Evolutionary conservation across 2,329 filamentous ascomycete species (phyloP).

Genomic region (Cladophialophora carrionii): DNA sequence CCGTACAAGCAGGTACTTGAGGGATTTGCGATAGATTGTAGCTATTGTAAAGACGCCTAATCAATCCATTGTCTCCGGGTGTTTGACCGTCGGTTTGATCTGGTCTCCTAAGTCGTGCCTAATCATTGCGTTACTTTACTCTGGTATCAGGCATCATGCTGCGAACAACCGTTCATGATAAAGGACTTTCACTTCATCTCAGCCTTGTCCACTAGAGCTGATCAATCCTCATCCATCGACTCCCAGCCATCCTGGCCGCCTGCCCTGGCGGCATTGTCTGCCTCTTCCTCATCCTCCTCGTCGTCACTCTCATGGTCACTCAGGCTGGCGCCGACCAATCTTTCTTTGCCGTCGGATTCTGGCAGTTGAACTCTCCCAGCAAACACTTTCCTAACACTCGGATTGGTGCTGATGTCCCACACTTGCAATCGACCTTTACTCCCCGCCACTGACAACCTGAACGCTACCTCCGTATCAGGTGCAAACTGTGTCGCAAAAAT

Average conservation of each 20-base stretch:
- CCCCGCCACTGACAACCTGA: slow-evolving; percentile 88
- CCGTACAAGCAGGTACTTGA: background rate
- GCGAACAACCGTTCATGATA: background rate
- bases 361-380: slow-evolving; percentile 67
- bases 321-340: slow-evolving; percentile 70
- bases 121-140: background rate
- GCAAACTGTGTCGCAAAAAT: slow-evolving; percentile 91
- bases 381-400: slow-evolving; percentile 81
- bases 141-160: slow-evolving; percentile 2
- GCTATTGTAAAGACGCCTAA: background rate
- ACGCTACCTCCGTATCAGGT: slow-evolving; percentile 86
- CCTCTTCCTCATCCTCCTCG: slow-evolving; percentile 59
- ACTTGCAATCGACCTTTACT: slow-evolving; percentile 92
- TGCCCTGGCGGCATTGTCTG: slow-evolving; percentile 42
- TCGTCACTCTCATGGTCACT: slow-evolving; percentile 68
- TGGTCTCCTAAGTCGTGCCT: background rate
- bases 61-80: background rate
- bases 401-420: slow-evolving; percentile 96
- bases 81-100: background rate
- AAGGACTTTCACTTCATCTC: background rate
- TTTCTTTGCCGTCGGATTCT: slow-evolving; percentile 67
- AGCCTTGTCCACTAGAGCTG: background rate
- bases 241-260: slow-evolving; percentile 56
- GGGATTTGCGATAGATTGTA: background rate
- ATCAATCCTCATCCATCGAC: slow-evolving; percentile 58